These are phyloP conservation scores for Sphaerulina vaccinii DNA, from an alignment of 2,329 filamentous ascomycete species.

Conservation along the genomic window DNA sequence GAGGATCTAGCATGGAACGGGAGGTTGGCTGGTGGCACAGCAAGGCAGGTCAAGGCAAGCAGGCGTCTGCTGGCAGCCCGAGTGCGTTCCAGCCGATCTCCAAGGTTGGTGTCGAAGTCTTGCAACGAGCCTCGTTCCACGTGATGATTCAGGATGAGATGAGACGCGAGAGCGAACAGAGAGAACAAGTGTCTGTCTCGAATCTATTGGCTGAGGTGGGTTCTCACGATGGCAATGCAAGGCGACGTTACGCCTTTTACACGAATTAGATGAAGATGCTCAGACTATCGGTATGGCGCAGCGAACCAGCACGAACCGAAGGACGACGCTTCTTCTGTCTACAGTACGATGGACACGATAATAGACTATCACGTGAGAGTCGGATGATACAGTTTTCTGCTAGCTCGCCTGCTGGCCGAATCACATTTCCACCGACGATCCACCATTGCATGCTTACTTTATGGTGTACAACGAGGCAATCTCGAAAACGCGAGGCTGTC, in stretches of 20 bases:
- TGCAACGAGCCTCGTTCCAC: constrained; percentile 2
- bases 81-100: constrained; percentile 14
- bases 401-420: constrained; percentile 1
- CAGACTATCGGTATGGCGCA: constrained; percentile 6
- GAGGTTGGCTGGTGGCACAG: constrained; percentile 21
- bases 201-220: background rate
- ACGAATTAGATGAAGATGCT: constrained; percentile 3
- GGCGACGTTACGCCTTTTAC: background rate
- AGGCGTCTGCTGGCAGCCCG: constrained; percentile 12
- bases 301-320: constrained; percentile 1
- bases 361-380: constrained; percentile 4
- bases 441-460: background rate
- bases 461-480: background rate
- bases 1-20: constrained; percentile 10
- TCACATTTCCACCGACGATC: constrained; percentile 11
- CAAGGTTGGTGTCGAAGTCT: background rate
- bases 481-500: constrained; percentile 8
- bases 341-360: background rate
- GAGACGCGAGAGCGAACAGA: background rate
- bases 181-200: constrained; percentile 16
- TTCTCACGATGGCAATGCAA: background rate
- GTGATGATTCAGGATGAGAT: constrained; percentile 1
- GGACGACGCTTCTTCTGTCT: background rate
- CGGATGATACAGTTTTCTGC: constrained; percentile 1
- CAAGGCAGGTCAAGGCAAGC: too few relatives aligned